Conservation (phyloP, 2,329 filamentous ascomycete species). For the Cryphonectria naterciae region DNA sequence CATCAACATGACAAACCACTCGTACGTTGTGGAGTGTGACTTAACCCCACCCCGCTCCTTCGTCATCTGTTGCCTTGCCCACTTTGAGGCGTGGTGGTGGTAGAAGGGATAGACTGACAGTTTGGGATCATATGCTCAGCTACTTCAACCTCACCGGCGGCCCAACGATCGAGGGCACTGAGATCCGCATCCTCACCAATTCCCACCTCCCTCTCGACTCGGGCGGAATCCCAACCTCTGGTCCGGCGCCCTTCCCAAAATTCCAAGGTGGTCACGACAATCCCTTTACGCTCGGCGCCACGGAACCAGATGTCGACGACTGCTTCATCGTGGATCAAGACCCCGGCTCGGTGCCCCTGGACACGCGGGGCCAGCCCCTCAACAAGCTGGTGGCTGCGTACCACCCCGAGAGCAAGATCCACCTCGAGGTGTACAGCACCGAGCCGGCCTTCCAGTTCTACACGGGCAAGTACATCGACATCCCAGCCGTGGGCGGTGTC, state of each 20-base stretch:
- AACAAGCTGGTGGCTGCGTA: slow-evolving; percentile 70
- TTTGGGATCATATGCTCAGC: slow-evolving; percentile 37
- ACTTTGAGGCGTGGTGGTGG: background rate
- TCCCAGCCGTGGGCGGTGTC: slow-evolving; percentile 66
- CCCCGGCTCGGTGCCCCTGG: slow-evolving; percentile 60
- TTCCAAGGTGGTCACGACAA: slow-evolving; percentile 60
- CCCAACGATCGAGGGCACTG: slow-evolving; percentile 57
- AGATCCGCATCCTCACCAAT: slow-evolving; percentile 68
- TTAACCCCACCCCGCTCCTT: background rate
- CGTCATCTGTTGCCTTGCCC: background rate
- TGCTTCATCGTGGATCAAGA: slow-evolving; percentile 81
- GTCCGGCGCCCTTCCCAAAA: slow-evolving; percentile 66
- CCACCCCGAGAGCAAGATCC: slow-evolving; percentile 74
- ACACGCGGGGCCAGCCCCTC: slow-evolving; percentile 67
- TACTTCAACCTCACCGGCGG: slow-evolving; percentile 69
- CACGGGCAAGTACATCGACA: slow-evolving; percentile 82
- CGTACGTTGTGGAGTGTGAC: slow-evolving; percentile 52
- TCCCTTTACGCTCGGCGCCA: slow-evolving; percentile 72
- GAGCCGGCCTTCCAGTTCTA: slow-evolving; percentile 98
- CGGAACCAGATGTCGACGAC: slow-evolving; percentile 80
- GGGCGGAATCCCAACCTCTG: slow-evolving; percentile 73
- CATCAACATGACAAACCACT: slow-evolving; percentile 95
- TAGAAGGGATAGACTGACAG: background rate
- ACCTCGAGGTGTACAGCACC: slow-evolving; percentile 86
- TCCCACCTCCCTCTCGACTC: slow-evolving; percentile 75